Base-by-base conservation (phyloP, 768 basidiomycete species). In the Rhodosporidiobolus odoratus region DNA sequence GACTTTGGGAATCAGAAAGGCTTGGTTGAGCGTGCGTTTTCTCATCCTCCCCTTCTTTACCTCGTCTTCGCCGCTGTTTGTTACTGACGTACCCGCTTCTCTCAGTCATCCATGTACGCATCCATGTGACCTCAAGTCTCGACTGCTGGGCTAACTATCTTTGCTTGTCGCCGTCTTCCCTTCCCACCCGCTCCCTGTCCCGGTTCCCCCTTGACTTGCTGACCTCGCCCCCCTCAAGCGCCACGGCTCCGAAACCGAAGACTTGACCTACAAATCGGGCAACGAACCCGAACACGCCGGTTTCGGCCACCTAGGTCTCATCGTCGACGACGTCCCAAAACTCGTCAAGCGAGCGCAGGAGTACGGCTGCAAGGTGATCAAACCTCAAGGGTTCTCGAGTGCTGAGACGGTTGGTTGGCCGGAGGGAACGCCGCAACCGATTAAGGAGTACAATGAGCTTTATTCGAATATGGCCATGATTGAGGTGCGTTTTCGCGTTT, bases 321-420 rank as follows among this genome's bases (percentile, higher is more conserved):
- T 69, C 56, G 72, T 69, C 38, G 72, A 73, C 48, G 72, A 73
- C 43, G 72, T 73, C 2, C 72, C 72, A 21, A 32, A 4, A 27
- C 65, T 68, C 21, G 67, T 73, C n/a, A 25, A 47, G 54, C 67
- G 67, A 12, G 67, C 67, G 4, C 6, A 52, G 16, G 67, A 30
- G 9, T 17, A 15, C 56, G 71, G 72, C 1, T 66, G 68, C 67
- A 65, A 69, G 48, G 38, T 73, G 60, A 47, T 69, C 67, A 73
- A 73, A 57, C 47, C 45, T 17, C 72, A 73, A 45, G 72, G 72
- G 12, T 45, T 52, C 17, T 48, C 58, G 30, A 53, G 54, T 0
- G 54, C 59, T 19, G 72, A 73, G 54, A 73, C 72, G 25, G 67
- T 68, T 19, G 72, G 67, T 19, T 73, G 72, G 72, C 72, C 72